Evolutionary conservation across 1,284 basidiomycete genomes (phyloP).

Genomic region (Tilletiaria anomala): DNA sequence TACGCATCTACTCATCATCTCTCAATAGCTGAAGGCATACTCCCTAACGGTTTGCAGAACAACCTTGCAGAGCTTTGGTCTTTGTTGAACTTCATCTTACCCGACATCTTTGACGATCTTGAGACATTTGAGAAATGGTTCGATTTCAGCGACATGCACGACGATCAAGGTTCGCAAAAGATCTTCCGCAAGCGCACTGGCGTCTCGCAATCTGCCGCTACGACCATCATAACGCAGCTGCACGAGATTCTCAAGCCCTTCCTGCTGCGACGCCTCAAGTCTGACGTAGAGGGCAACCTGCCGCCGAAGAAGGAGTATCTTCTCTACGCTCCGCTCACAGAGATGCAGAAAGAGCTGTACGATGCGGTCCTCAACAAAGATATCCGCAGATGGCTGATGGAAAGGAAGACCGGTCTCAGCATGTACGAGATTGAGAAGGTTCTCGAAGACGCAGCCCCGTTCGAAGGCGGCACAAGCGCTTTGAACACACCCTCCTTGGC

Average conservation of each 20-base stretch:
- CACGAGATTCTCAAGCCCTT: slow-evolving; percentile 37
- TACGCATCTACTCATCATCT: background rate
- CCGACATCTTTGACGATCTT: slow-evolving; percentile 66
- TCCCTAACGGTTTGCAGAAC: slow-evolving; percentile 55
- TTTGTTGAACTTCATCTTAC: slow-evolving; percentile 61
- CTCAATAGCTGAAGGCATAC: slow-evolving; percentile 40
- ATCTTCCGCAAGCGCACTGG: slow-evolving; percentile 41
- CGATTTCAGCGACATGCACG: slow-evolving; percentile 16
- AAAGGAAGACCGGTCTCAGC: slow-evolving; percentile 22
- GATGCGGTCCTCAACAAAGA: slow-evolving; percentile 45
- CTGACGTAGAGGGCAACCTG: slow-evolving; percentile 27
- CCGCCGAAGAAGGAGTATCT: slow-evolving; percentile 47
- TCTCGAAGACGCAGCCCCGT: slow-evolving; percentile 2
- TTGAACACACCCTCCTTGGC: too few relatives aligned
- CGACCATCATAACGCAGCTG: slow-evolving; percentile 39
- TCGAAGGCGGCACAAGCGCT: too few relatives aligned
- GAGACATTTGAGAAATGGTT: slow-evolving; percentile 77
- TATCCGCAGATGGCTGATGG: slow-evolving; percentile 26
- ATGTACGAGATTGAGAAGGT: slow-evolving; percentile 12
- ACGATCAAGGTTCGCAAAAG: slow-evolving; percentile 7
- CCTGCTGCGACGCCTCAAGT: slow-evolving; percentile 29
- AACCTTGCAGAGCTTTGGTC: slow-evolving; percentile 89
- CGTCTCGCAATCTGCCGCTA: slow-evolving; percentile 47
- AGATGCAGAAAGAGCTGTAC: slow-evolving; percentile 67
- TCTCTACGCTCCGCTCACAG: slow-evolving; percentile 73